Evolutionary conservation across 2,329 filamentous ascomycete species (phyloP).

Genomic region (Emergomyces orientalis): DNA sequence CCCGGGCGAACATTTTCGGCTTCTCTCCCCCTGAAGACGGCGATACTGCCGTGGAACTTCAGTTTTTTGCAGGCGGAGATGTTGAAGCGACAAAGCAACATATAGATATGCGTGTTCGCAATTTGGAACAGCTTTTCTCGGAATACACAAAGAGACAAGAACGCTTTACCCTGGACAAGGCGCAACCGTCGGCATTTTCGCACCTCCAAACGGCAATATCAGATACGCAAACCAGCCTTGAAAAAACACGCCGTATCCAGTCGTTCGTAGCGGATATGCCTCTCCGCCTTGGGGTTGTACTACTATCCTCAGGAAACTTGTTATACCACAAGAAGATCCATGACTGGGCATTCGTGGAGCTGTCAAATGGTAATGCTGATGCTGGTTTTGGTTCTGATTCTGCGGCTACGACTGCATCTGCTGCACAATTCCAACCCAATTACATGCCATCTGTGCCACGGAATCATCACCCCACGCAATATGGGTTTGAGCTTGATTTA

Average conservation of each 20-base stretch:
- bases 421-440: constrained; percentile 1
- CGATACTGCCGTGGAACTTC: not conserved
- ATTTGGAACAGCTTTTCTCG: not conserved
- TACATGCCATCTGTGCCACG: no score
- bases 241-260: not conserved
- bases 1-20: no score
- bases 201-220: no score
- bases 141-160: not conserved
- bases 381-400: no score
- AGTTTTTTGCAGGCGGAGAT: constrained; percentile 3
- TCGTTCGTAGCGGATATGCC: constrained; percentile 7
- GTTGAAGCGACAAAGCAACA: not conserved
- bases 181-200: no score
- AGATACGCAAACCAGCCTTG: not conserved
- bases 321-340: not conserved
- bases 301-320: constrained; percentile 8
- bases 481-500: not conserved
- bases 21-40: no score
- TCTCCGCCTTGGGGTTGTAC: constrained; percentile 6
- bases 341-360: constrained; percentile 13
- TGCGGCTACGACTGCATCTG: not conserved
- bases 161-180: not conserved
- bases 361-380: not conserved
- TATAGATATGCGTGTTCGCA: not conserved
- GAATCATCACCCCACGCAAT: no score